Evolutionary conservation across 1,284 basidiomycete genomes (phyloP).

Genomic region (Ustilago shanxiensis): DNA sequence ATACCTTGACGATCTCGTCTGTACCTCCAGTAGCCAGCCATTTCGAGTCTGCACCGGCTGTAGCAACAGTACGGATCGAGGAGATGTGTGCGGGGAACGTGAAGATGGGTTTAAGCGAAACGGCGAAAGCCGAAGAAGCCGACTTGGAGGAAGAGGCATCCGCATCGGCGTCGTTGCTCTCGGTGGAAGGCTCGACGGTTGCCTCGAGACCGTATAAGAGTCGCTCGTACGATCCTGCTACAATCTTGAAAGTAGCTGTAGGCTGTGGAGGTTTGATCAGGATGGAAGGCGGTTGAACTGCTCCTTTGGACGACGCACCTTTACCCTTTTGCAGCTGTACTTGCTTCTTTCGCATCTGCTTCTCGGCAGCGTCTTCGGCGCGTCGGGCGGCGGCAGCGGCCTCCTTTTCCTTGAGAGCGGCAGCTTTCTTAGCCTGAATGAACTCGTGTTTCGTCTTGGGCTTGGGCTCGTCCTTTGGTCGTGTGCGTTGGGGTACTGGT

Average conservation of each 20-base stretch:
- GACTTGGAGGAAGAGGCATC: conserved; percentile 32
- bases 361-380: conserved; percentile 30
- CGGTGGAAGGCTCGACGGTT: conserved; percentile 71
- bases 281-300: conserved; percentile 16
- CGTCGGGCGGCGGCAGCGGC: conserved; percentile 27
- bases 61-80: conserved; percentile 83
- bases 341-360: conserved; percentile 33
- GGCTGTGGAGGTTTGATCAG: conserved; percentile 48
- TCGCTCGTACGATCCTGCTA: conserved; percentile 95
- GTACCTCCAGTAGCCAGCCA: conserved; percentile 95
- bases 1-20: conserved; percentile 97
- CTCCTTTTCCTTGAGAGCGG: conserved; percentile 41
- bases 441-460: conserved; percentile 60
- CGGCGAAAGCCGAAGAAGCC: conserved; percentile 48
- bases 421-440: conserved; percentile 56
- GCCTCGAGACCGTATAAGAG: conserved; percentile 91
- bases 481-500: conserved; percentile 37
- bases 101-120: conserved; percentile 80
- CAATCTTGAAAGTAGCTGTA: conserved; percentile 77
- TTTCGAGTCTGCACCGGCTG: conserved; percentile 77
- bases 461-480: conserved; percentile 52
- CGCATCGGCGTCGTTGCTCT: conserved; percentile 39
- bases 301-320: conserved; percentile 4
- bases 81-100: conserved; percentile 97
- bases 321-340: conserved; percentile 38